Conservation (phyloP, 257 asterid genomes). For the Solanum peruvianum region DNA sequence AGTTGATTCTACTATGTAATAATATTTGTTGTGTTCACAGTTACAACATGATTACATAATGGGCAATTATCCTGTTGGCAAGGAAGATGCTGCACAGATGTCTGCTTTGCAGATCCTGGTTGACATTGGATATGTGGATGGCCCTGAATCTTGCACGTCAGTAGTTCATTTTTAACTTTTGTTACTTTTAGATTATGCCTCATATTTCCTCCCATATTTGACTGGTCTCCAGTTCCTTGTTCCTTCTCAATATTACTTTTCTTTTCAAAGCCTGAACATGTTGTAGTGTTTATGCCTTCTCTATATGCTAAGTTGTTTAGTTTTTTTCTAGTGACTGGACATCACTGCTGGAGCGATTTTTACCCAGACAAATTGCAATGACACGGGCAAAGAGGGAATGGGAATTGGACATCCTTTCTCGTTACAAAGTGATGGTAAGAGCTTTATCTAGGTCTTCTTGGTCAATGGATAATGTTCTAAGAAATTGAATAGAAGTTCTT, state of each 20-base stretch:
- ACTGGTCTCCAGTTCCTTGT: background rate
- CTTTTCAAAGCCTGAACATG: background rate
- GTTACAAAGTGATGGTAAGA: slow-evolving; percentile 82
- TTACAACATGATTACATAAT: slow-evolving; percentile 86
- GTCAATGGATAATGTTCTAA: background rate
- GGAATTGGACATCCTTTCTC: slow-evolving; percentile 86
- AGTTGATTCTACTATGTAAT: background rate
- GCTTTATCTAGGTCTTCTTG: background rate
- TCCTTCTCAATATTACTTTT: background rate
- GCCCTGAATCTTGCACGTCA: slow-evolving; percentile 91
- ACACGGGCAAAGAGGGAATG: slow-evolving; percentile 94
- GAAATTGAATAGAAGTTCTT: background rate
- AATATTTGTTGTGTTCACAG: slow-evolving; percentile 30
- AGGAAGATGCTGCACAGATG: slow-evolving; percentile 97
- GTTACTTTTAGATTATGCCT: background rate
- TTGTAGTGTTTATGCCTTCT: background rate
- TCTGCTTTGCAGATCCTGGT: slow-evolving; percentile 91
- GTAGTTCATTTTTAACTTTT: slow-evolving; percentile 20
- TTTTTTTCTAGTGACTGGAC: slow-evolving; percentile 72
- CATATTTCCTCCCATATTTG: background rate
- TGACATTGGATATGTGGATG: slow-evolving; percentile 69
- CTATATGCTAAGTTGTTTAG: background rate
- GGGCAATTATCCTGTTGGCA: slow-evolving; percentile 97
- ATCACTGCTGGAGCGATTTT: slow-evolving; percentile 76
- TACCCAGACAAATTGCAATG: slow-evolving; percentile 86